A percentile compares a stretch with the other conserved stretches of the same genome.
These are phyloP conservation scores for Rhodosporidiobolus sp. DNA, from an alignment of 768 basidiomycete species.

Conservation along the genomic window DNA sequence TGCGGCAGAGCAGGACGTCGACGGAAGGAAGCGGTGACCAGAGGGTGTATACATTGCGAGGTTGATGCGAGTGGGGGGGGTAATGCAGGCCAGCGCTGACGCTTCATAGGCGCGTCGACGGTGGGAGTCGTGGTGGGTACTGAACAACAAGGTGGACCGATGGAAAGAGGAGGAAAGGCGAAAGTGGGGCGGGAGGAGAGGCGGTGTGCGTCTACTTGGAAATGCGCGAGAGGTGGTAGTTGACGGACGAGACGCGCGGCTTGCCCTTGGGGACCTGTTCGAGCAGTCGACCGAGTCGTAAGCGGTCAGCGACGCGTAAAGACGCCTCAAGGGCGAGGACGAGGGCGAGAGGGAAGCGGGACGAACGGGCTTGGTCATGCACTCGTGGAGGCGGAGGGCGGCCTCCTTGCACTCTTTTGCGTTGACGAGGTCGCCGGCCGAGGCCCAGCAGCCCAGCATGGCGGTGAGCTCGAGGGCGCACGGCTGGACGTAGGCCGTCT, in stretches of 20 bases:
- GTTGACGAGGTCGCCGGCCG: constrained; percentile 62
- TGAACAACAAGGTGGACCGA: neutral
- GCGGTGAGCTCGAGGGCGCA: constrained; percentile 67
- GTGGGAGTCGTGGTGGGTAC: neutral
- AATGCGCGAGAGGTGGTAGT: constrained; percentile 64
- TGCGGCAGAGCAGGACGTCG: no score
- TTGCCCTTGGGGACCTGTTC: constrained; percentile 56
- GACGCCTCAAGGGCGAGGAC: constrained; percentile 12
- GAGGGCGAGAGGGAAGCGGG: constrained; percentile 14
- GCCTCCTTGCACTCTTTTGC: constrained; percentile 58
- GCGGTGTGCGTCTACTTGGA: constrained; percentile 1
- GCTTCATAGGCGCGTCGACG: neutral
- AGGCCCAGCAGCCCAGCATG: constrained; percentile 87
- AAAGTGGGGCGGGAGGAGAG: neutral
- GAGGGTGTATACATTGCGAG: neutral
- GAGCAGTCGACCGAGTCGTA: no score
- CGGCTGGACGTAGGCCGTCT: constrained; percentile 47
- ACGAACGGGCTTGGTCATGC: constrained; percentile 81
- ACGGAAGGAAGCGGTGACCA: neutral
- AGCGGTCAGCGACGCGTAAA: neutral
- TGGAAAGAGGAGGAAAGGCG: neutral
- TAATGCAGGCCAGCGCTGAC: neutral
- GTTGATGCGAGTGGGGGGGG: neutral
- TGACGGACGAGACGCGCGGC: constrained; percentile 71
- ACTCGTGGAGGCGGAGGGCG: constrained; percentile 65